These are phyloP conservation scores for Abortiporus biennis DNA, from an alignment of 1,284 basidiomycete species.

Conservation along the genomic window DNA sequence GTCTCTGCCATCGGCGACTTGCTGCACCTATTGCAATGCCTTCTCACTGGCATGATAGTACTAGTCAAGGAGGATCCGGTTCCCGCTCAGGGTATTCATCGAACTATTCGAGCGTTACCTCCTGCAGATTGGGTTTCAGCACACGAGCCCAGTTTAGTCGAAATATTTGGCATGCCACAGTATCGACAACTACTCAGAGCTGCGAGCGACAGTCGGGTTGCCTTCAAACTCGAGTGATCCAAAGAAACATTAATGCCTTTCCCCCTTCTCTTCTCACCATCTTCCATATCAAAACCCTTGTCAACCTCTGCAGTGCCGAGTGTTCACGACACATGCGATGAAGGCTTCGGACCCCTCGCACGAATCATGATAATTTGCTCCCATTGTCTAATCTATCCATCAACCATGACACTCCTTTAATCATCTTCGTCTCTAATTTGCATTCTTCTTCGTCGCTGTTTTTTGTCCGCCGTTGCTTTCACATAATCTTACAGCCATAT, in stretches of 20 bases:
- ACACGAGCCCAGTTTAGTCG: conserved; percentile 56
- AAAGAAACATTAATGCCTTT: conserved; percentile 14
- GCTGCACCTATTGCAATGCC: conserved; percentile 70
- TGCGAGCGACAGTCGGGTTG: conserved; percentile 58
- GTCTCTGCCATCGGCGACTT: conserved; percentile 73
- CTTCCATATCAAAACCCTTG: conserved; percentile 10
- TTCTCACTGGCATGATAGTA: conserved; percentile 74
- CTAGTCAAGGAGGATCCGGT: conserved; percentile 68
- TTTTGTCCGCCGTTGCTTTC: conserved; percentile 8
- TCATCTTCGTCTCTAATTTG: conserved; percentile 1
- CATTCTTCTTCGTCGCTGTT: conserved; percentile 4
- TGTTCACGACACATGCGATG: conserved; percentile 3
- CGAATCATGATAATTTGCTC: conserved; percentile 6
- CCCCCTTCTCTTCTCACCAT: conserved; percentile 10
- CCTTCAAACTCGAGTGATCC: conserved; percentile 60
- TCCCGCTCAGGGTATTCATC: conserved; percentile 52
- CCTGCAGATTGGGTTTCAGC: conserved; percentile 66
- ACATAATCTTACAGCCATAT: conserved; percentile 6
- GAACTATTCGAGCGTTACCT: conserved; percentile 73
- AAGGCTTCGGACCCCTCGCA: conserved; percentile 5
- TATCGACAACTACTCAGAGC: conserved; percentile 67
- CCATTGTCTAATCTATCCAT: conserved; percentile 8
- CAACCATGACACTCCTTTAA: neutral
- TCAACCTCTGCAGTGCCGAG: conserved; percentile 10
- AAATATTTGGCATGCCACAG: conserved; percentile 67